Percentiles rank a stretch among this genome's conserved stretches.
These are phyloP conservation scores for Pseudogymnoascus sp. DNA, from an alignment of 2,329 filamentous ascomycete species.

Conservation along the genomic window DNA sequence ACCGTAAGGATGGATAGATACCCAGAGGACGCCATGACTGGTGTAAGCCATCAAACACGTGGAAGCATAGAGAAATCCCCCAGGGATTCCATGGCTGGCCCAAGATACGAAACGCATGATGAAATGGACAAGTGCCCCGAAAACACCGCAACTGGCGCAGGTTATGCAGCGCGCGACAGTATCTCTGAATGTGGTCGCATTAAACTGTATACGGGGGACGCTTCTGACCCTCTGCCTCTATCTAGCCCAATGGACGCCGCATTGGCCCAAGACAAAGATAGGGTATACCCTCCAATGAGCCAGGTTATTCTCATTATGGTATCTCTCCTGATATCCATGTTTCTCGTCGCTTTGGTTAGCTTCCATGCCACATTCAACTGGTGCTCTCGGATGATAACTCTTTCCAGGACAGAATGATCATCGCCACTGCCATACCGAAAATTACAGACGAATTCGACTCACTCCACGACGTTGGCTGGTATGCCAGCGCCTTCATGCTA, in stretches of 20 bases:
- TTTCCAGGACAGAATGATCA: conserved; percentile 24
- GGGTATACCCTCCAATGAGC: not conserved
- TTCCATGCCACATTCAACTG: not conserved
- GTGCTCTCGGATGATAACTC: not conserved
- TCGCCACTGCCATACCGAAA: conserved; percentile 14
- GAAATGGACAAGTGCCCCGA: not conserved
- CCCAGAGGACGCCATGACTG: not conserved
- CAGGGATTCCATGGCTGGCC: not conserved
- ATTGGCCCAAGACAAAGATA: not conserved
- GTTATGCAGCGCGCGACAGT: not conserved
- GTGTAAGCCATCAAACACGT: not conserved
- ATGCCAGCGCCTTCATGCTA: conserved; percentile 30
- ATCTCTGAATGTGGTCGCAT: not conserved
- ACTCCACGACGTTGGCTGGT: conserved; percentile 27
- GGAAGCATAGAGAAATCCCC: not conserved
- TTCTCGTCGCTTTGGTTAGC: conserved; percentile 33
- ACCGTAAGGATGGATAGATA: not conserved
- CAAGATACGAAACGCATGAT: not conserved
- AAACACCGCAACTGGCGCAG: not conserved
- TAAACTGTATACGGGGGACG: not conserved
- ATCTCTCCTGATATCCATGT: conserved; percentile 36
- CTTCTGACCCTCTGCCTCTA: not conserved
- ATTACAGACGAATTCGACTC: conserved; percentile 19
- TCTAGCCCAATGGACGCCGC: not conserved
- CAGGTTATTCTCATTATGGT: conserved; percentile 27